Evolutionary conservation across 2,329 filamentous ascomycete species (phyloP), one percentile per base, ranked within the genome.

Genomic region (Monosporascus sp.): DNA sequence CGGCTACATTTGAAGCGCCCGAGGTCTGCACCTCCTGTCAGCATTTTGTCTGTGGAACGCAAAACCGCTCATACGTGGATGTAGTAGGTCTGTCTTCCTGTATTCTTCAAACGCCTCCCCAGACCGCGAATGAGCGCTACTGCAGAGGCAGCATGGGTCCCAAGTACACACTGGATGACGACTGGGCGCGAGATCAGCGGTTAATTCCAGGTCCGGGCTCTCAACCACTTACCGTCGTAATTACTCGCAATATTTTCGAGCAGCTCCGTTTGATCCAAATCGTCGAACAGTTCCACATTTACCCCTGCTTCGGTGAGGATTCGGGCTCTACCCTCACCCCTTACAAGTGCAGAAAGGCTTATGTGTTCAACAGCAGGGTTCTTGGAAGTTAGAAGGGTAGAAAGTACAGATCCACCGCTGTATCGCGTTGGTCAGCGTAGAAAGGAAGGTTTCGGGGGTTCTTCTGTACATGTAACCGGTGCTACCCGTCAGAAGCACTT

Each of bases 101-200:
- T 44, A 20, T 17, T 43, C 41, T 65, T 65, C 50, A 68, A 66
- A 5, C 73, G 67, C 35, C 70, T 63, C 0, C 65, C 69, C 0
- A 81, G 68, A 0, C 76, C 77, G 1, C 61, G 58, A 3, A 79
- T 64, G 35, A 78, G 58, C 0, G 76, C 75, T 49, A 64, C 65
- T 0, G 72, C 73, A 3, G 69, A 68, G 0, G 57, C 44, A 1
- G 65, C 47, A 56, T 78, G 70, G 51, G 62, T 74, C 5, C 72
- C 72, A 2, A 63, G 60, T 1, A 73, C 72, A 1, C 73, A 67
- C 57, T 76, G 72, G 48, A 80, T 70, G 7, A 80, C 68, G 50
- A 77, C 41, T 44, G 11, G 22, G 6, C 20, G 20, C n/a, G 41
- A 44, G 22, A 14, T 44, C 20, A 44, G 20, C 41, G 41, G 20